A percentile compares a stretch with the other conserved stretches of the same genome.
Conservation (phyloP, 768 basidiomycete species). For the Panaeolus cyanescens region DNA sequence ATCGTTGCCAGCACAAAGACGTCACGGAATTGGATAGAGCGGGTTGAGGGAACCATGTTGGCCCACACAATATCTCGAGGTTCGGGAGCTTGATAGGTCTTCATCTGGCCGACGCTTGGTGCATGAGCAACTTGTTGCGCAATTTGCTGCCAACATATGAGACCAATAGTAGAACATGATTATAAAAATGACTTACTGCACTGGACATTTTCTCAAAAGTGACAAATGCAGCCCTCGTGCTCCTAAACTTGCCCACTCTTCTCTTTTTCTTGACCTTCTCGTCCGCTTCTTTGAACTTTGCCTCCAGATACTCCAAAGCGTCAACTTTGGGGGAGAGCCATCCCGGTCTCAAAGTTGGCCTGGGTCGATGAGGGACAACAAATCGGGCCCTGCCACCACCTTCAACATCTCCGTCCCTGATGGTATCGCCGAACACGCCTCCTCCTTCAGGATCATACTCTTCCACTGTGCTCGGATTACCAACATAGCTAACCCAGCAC, state of each 20-base stretch:
- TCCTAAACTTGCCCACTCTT: slow-evolving; percentile 69
- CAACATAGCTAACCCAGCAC: slow-evolving; percentile 90
- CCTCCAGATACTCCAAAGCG: slow-evolving; percentile 86
- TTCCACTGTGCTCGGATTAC: slow-evolving; percentile 88
- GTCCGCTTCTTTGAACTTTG: slow-evolving; percentile 78
- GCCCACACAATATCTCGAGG: slow-evolving; percentile 96
- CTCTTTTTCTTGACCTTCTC: slow-evolving; percentile 79
- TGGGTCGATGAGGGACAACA: slow-evolving; percentile 71
- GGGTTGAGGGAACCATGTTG: slow-evolving; percentile 72
- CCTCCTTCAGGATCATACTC: slow-evolving; percentile 76
- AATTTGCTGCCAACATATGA: slow-evolving; percentile 62
- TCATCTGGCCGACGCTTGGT: slow-evolving; percentile 61
- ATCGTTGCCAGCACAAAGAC: slow-evolving; percentile 71
- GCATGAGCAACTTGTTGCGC: slow-evolving; percentile 85
- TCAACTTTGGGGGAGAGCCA: slow-evolving; percentile 84
- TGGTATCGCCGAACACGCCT: slow-evolving; percentile 47
- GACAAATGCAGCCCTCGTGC: slow-evolving; percentile 88
- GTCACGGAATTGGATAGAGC: slow-evolving; percentile 65
- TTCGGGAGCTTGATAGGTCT: slow-evolving; percentile 83
- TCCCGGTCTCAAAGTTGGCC: slow-evolving; percentile 75
- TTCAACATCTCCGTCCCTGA: slow-evolving; percentile 33
- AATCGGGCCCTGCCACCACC: slow-evolving; percentile 53
- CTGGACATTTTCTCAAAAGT: slow-evolving; percentile 96
- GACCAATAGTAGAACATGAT: background rate
- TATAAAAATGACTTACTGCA: slow-evolving; percentile 56